Evolutionary conservation across 805 yeast species (phyloP).

Genomic region (Kuraishia floccosa): DNA sequence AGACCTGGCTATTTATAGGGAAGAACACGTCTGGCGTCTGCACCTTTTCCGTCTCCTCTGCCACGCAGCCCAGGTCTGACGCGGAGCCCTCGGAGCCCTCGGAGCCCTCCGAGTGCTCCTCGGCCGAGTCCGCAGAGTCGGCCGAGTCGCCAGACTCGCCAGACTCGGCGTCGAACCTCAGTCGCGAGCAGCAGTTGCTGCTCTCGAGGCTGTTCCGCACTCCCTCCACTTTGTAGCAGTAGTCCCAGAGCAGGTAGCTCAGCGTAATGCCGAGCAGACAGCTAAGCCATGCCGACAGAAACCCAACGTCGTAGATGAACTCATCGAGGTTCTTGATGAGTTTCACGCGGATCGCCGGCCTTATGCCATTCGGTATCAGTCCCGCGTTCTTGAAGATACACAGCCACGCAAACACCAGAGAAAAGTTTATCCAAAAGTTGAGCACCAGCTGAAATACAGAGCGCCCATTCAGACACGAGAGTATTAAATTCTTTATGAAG

Average conservation of each 20-base stretch:
- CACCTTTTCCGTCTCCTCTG: conserved; percentile 1
- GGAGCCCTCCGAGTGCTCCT: conserved; percentile 4
- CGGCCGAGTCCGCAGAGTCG: conserved; percentile 3
- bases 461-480: conserved; percentile 21
- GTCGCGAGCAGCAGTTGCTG: not conserved
- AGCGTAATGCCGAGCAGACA: conserved; percentile 4
- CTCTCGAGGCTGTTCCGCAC: not conserved
- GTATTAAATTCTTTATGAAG: not conserved
- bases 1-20: conserved; percentile 14
- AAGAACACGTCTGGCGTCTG: conserved; percentile 4
- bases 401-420: conserved; percentile 45
- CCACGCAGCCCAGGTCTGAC: not conserved
- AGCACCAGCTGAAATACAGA: conserved; percentile 24
- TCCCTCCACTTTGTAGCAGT: conserved; percentile 4
- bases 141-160: not conserved
- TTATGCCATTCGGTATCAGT: conserved; percentile 34
- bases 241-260: conserved; percentile 10
- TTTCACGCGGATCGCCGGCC: conserved; percentile 43
- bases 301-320: conserved; percentile 19
- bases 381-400: conserved; percentile 49
- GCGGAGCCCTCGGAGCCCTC: conserved; percentile 1
- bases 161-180: not conserved
- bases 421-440: conserved; percentile 37
- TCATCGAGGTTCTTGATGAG: conserved; percentile 31
- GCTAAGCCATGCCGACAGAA: conserved; percentile 11